Evolutionary conservation across 148 eudicot species (phyloP).

Genomic region (Fagopyrum homotropicum): DNA sequence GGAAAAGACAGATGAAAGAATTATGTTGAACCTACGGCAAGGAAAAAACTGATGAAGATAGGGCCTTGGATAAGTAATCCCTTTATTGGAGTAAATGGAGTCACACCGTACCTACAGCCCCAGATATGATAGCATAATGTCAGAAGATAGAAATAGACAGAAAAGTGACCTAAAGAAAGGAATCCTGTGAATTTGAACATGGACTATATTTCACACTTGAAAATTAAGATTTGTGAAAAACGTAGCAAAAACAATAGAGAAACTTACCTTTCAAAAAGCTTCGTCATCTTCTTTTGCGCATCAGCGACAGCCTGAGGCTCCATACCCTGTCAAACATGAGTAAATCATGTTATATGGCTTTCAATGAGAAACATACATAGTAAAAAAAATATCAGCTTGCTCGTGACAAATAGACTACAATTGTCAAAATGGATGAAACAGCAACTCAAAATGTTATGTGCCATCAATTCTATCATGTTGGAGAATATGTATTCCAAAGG

Average conservation of each 20-base stretch:
- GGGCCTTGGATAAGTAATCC: conserved; percentile 86
- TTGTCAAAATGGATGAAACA: neutral
- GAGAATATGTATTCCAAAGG: neutral
- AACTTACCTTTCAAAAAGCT: conserved; percentile 71
- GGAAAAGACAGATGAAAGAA: conserved; percentile 6
- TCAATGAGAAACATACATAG: neutral
- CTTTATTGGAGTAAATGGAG: conserved; percentile 79
- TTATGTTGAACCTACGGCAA: conserved; percentile 65
- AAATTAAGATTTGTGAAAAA: neutral
- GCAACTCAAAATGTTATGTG: neutral
- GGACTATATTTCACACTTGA: neutral
- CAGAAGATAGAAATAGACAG: neutral
- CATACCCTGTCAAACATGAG: conserved; percentile 48
- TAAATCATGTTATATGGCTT: neutral
- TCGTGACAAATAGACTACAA: neutral
- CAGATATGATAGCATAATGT: neutral
- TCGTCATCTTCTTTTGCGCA: conserved; percentile 57
- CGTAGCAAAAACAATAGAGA: conserved; percentile 6
- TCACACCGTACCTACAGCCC: conserved; percentile 70
- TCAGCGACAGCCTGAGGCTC: conserved; percentile 63
- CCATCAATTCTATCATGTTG: neutral
- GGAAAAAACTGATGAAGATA: conserved; percentile 79
- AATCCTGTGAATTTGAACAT: neutral
- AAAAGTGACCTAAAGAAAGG: neutral
- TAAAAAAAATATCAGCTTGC: neutral